phyloP scores from a whole-genome alignment of 176 grass and related monocot species.

The Eleusine coracana region DNA sequence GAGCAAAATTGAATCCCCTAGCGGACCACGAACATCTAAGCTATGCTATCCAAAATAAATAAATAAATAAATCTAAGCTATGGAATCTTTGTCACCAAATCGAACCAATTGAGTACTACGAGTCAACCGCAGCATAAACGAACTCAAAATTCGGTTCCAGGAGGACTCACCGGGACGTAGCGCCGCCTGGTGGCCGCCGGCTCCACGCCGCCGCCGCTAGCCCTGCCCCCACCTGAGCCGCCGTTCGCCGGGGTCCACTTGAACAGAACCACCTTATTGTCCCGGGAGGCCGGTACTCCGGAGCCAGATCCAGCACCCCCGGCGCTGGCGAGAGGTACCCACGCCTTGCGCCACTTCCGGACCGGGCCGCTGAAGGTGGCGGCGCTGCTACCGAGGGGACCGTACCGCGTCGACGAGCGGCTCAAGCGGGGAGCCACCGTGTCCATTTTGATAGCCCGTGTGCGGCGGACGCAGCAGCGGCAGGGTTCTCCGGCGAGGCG shows the following conservation, averaged over 20 bases:
- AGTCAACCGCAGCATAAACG: neutral
- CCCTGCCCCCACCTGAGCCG: neutral
- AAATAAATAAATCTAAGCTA: neutral
- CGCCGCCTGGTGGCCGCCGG: conserved; percentile 49
- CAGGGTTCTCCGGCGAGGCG: conserved; percentile 15
- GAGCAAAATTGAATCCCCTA: neutral
- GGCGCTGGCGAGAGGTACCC: conserved; percentile 55
- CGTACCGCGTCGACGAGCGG: conserved; percentile 79
- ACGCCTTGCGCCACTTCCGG: conserved; percentile 80
- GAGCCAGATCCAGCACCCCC: neutral
- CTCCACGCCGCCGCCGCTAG: conserved; percentile 10
- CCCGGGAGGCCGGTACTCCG: conserved; percentile 23
- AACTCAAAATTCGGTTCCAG: neutral
- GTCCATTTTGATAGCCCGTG: conserved; percentile 42
- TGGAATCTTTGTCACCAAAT: conserved; percentile 13
- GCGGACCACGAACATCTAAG: neutral
- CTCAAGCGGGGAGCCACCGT: conserved; percentile 52
- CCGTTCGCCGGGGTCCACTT: conserved; percentile 70
- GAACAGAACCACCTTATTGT: conserved; percentile 56
- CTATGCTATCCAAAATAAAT: neutral
- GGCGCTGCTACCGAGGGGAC: conserved; percentile 50
- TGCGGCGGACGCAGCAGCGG: neutral
- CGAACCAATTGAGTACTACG: neutral
- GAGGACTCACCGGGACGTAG: conserved; percentile 64
- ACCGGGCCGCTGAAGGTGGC: conserved; percentile 72